Base-by-base conservation (phyloP, 108 stramenopile genomes). In the Licmophora abbreviata region DNA sequence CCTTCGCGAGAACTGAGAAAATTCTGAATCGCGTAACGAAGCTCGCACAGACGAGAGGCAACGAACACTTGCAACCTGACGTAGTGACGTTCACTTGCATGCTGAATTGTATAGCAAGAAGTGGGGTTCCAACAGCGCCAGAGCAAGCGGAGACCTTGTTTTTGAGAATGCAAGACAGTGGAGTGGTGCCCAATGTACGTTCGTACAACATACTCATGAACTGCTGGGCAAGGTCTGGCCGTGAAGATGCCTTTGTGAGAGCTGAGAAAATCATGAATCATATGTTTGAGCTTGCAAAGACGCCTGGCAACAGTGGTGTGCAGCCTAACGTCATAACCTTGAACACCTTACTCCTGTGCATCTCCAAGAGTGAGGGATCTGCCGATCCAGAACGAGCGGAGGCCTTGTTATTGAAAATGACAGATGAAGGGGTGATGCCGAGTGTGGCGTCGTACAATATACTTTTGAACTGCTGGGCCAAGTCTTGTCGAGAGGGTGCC, bases 391-490 rank as follows among this genome's bases (percentile, higher is more conserved):
- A 69, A 21, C 56, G 80, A 29, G 60, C 63, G 0, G 37, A 81
- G 28, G 36, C 22, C 10, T 78, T 86, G 4, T 42, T 82, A 18
- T 48, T 61, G 41, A 67, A 76, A 15, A 86, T 86, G 84, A 30
- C 36, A 61, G 43, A 41, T 52, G 10, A 60, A 64, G 58, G 52
- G n/a, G 67, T 71, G 21, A 73, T 58, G 29, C 78, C 79, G 12
- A 73, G 81, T 50, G 76, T 63, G 0, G 78, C 63, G 51, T 64
- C 67, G 9, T 83, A 77, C 48, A 69, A 78, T 14, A 58, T 64
- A 22, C 59, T 82, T 22, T 49, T 87, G 0, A 59, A 73, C 47
- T 64, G 71, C 0, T 78, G 71, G 22, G 74, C 76, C 40, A 50
- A 73, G 26, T 44, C 64, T 32, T 61, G 63, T 1, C 48, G 44